Base-by-base conservation (phyloP, 1,284 basidiomycete genomes). In the Schizopora paradoxa region DNA sequence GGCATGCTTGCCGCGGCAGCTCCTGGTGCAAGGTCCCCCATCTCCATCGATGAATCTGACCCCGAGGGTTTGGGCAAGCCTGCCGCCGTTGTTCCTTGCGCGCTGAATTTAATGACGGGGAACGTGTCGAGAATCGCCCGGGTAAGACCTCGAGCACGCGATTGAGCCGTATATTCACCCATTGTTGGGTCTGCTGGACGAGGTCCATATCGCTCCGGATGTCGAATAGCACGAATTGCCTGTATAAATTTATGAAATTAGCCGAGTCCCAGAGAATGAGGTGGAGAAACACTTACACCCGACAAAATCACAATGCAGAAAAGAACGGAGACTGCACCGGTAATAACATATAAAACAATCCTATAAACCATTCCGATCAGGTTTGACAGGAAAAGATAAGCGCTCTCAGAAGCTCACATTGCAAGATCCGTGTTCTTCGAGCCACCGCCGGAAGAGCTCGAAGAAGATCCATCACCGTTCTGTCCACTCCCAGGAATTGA, bases 101-200 rank as follows among this genome's bases (percentile, higher is more conserved):
- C 22, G 36, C 79, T 79, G 60, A 93, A 96, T 63, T 92, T 91
- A 64, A 94, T 83, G 48, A 95, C 69, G 1, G 92, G 92, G 69
- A 96, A 96, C 0, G 92, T 95, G 58, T 96, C 92, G 44, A 96
- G 70, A 45, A 96, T 91, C 21, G 93, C 92, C 25, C 88, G 82
- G 0, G 87, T 86, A 40, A 96, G 72, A 1, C 92, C 89, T 32
- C 77, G 70, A 0, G 90, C 83, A 5, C 87, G 79, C 45, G 81
- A 85, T 61, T 89, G 86, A 16, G 65, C 59, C 5, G 64, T 72
- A 35, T 60, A 62, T 16, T 71, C 72, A 10, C 70, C 70, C 34
- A 61, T 54, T 1, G 59, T 60, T 13, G 69, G 67, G 40, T 75
- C 69, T 14, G 66, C 65, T 7, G 66, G 58, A 41, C 88, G 72